These are phyloP conservation scores for Moricandia arvensis DNA, from an alignment of 345 rosid genomes.

Conservation along the genomic window DNA sequence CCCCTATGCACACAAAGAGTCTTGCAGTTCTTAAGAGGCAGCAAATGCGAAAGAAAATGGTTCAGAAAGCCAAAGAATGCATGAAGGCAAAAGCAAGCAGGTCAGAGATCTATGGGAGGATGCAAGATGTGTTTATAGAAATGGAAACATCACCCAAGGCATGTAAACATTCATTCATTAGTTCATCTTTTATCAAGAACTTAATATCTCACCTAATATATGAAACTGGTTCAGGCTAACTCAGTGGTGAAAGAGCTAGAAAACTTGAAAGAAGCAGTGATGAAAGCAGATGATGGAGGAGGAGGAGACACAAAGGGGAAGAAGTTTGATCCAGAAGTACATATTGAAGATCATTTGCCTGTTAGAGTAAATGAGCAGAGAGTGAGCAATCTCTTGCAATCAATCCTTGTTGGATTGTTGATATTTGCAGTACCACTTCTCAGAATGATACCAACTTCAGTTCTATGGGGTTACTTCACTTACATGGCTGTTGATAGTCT, in stretches of 20 bases:
- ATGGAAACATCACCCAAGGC: slow-evolving; percentile 49
- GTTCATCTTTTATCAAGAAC: neutral
- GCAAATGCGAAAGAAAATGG: slow-evolving; percentile 71
- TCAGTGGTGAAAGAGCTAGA: slow-evolving; percentile 61
- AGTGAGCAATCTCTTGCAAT: slow-evolving; percentile 74
- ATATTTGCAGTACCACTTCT: slow-evolving; percentile 56
- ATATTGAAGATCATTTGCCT: slow-evolving; percentile 67
- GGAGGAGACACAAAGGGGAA: slow-evolving; percentile 39
- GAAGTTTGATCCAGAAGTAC: slow-evolving; percentile 65
- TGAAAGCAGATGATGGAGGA: slow-evolving; percentile 53
- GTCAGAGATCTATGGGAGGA: slow-evolving; percentile 71
- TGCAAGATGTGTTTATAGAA: slow-evolving; percentile 66
- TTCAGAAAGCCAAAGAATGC: slow-evolving; percentile 68
- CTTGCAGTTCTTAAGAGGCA: slow-evolving; percentile 70
- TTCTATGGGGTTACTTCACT: slow-evolving; percentile 89
- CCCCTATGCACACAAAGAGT: slow-evolving; percentile 93
- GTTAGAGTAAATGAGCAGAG: slow-evolving; percentile 85
- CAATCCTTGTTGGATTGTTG: slow-evolving; percentile 60
- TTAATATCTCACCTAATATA: slow-evolving; percentile 13
- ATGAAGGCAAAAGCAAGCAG: slow-evolving; percentile 58
- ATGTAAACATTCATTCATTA: slow-evolving; percentile 12
- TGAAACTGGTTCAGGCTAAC: slow-evolving; percentile 39
- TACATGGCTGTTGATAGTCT: slow-evolving; percentile 93
- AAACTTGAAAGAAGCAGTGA: slow-evolving; percentile 68
- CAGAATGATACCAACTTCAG: slow-evolving; percentile 71